Evolutionary conservation across 306 rosid species (phyloP).

Genomic region (Pyrus bretschneideri): DNA sequence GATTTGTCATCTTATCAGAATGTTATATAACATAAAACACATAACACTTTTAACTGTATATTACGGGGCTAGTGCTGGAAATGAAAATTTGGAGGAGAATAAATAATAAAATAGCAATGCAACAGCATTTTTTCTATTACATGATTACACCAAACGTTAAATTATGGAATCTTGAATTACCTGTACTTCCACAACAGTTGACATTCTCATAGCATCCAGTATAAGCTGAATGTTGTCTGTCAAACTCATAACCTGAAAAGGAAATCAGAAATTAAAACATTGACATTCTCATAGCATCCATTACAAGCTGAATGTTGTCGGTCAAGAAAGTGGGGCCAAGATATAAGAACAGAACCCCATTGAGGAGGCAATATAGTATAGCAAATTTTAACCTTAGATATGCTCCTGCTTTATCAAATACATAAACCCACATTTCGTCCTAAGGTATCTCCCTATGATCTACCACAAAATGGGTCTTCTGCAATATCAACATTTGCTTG

Average conservation of each 20-base stretch:
- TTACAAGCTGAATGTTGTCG: constrained; percentile 52
- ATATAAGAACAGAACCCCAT: not conserved
- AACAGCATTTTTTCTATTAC: not conserved
- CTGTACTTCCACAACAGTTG: constrained; percentile 60
- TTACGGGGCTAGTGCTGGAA: not conserved
- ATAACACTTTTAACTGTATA: not conserved
- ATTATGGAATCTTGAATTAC: constrained; percentile 29
- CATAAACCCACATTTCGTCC: not conserved
- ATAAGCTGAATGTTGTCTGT: constrained; percentile 66
- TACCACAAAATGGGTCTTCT: not conserved
- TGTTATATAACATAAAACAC: not conserved
- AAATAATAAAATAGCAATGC: not conserved
- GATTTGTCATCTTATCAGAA: not conserved
- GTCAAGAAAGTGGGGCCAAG: constrained; percentile 31
- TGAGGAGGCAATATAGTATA: too few relatives aligned
- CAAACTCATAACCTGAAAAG: constrained; percentile 53
- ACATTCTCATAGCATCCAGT: constrained; percentile 53
- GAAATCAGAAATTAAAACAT: not conserved
- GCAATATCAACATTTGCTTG: not conserved
- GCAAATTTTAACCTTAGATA: not conserved
- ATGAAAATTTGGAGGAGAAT: not conserved
- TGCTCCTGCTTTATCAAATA: not conserved
- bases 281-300: constrained; percentile 56
- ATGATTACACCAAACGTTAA: not conserved
- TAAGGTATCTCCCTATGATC: not conserved